Conservation (phyloP, 805 yeast species). For the Pichia phayaonensis region DNA sequence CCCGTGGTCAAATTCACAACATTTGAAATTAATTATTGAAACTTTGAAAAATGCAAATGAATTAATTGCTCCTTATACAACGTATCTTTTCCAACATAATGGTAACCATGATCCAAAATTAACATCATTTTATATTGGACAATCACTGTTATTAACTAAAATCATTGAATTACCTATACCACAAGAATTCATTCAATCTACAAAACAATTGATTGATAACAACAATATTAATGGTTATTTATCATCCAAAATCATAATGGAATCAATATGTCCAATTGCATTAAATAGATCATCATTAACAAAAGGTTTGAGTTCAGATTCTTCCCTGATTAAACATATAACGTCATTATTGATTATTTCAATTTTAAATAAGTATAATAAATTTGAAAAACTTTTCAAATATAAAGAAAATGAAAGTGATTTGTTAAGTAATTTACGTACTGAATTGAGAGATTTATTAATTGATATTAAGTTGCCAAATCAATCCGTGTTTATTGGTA, state of each 20-base stretch:
- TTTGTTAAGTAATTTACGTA: constrained; percentile 7
- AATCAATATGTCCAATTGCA: constrained; percentile 57
- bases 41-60: constrained; percentile 56
- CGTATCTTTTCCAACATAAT: constrained; percentile 46
- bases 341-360: constrained; percentile 52
- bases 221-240: not conserved
- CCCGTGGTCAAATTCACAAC: constrained; percentile 73
- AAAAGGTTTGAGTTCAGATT: constrained; percentile 48
- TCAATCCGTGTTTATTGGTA: constrained; percentile 34
- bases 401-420: constrained; percentile 13
- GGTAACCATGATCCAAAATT: constrained; percentile 75
- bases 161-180: constrained; percentile 57
- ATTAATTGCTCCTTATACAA: constrained; percentile 62
- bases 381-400: constrained; percentile 25
- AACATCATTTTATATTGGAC: constrained; percentile 78
- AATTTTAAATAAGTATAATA: constrained; percentile 45
- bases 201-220: constrained; percentile 9
- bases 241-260: constrained; percentile 33
- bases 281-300: constrained; percentile 49
- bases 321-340: constrained; percentile 51
- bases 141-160: constrained; percentile 51
- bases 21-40: constrained; percentile 44
- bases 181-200: constrained; percentile 13
- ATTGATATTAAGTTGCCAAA: constrained; percentile 41
- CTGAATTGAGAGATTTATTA: constrained; percentile 19